Percentiles rank a stretch among this genome's conserved stretches.
Evolutionary conservation across 371 early-diverging fungal genomes (phyloP).

Genomic region (Neoconidiobolus thromboides): DNA sequence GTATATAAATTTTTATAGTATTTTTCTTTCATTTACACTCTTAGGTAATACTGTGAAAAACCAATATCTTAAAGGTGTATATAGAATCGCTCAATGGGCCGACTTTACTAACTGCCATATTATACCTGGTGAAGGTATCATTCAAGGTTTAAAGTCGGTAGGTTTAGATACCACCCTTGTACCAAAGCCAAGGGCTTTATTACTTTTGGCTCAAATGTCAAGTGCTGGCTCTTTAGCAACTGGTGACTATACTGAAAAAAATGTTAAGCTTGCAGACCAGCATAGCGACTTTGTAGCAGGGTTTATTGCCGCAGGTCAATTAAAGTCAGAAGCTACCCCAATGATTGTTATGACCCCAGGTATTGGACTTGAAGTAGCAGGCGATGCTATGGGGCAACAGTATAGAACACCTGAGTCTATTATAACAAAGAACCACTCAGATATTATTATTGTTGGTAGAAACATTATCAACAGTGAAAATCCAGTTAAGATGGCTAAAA

Average conservation of each 20-base stretch:
- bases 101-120: constrained; percentile 88
- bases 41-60: constrained; percentile 84
- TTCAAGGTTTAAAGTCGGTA: constrained; percentile 69
- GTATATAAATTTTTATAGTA: constrained; percentile 11
- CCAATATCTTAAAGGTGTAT: constrained; percentile 79
- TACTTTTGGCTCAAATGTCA: constrained; percentile 93
- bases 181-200: constrained; percentile 57
- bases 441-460: constrained; percentile 93
- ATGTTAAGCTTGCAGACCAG: constrained; percentile 69
- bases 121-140: constrained; percentile 90
- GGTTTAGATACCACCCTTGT: constrained; percentile 19
- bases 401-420: constrained; percentile 82
- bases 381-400: constrained; percentile 84
- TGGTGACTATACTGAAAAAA: constrained; percentile 59
- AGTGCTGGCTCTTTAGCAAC: constrained; percentile 67
- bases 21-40: background rate
- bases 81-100: constrained; percentile 85
- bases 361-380: constrained; percentile 58
- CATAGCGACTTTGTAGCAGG: constrained; percentile 84
- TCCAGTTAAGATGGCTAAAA: constrained; percentile 43
- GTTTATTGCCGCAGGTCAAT: constrained; percentile 67
- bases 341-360: constrained; percentile 90
- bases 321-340: constrained; percentile 34
- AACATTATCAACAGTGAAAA: constrained; percentile 78
- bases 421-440: constrained; percentile 62